phyloP scores from a whole-genome alignment of 2,329 filamentous ascomycete species.

The Pestalotiopsis sp. region DNA sequence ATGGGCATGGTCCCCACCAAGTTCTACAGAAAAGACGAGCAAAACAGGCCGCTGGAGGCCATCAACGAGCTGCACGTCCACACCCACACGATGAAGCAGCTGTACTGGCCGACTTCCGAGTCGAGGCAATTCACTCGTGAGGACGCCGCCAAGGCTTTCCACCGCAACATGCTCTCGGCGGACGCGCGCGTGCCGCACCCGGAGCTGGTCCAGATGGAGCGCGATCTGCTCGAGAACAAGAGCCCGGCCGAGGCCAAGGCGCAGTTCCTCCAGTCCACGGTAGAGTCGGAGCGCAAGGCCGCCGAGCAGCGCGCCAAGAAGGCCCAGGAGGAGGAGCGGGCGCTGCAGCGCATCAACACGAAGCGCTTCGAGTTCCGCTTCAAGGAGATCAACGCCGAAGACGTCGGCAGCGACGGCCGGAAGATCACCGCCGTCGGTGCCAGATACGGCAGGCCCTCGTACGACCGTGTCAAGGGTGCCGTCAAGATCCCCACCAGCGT shows the following conservation, averaged over 20 bases:
- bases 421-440: slow-evolving; percentile 57
- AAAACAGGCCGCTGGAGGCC: slow-evolving; percentile 54
- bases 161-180: slow-evolving; percentile 60
- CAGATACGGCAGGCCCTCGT: slow-evolving; percentile 65
- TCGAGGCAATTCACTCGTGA: slow-evolving; percentile 65
- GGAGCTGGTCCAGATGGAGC: slow-evolving; percentile 61
- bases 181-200: slow-evolving; percentile 66
- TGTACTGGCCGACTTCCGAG: slow-evolving; percentile 67
- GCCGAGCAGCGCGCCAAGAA: slow-evolving; percentile 39
- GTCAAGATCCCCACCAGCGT: slow-evolving; percentile 71
- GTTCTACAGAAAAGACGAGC: slow-evolving; percentile 54
- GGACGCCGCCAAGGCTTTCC: slow-evolving; percentile 68
- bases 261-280: slow-evolving; percentile 40
- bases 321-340: slow-evolving; percentile 34
- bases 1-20: slow-evolving; percentile 79
- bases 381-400: slow-evolving; percentile 59
- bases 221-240: slow-evolving; percentile 43
- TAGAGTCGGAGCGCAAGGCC: slow-evolving; percentile 46
- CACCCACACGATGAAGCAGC: slow-evolving; percentile 61
- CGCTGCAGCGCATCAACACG: slow-evolving; percentile 48
- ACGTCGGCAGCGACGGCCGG: slow-evolving; percentile 57
- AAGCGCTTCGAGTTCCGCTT: slow-evolving; percentile 67
- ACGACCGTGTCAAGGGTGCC: slow-evolving; percentile 65
- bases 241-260: slow-evolving; percentile 38
- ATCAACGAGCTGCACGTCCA: slow-evolving; percentile 70